These are phyloP conservation scores for Phlyctochytrium planicorne DNA, from an alignment of 192 early-diverging fungal genomes.

Conservation along the genomic window DNA sequence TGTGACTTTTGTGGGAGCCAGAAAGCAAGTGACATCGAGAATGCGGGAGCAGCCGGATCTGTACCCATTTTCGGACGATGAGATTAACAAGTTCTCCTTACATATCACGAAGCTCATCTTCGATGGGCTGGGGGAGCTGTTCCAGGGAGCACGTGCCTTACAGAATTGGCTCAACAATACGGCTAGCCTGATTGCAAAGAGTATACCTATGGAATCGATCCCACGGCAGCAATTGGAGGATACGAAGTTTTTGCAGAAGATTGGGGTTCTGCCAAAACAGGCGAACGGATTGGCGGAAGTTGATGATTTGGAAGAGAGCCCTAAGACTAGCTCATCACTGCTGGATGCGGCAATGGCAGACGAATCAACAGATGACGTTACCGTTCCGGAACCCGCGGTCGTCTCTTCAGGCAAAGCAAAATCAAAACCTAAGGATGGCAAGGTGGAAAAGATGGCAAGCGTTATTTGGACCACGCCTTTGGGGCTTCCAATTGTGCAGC, in stretches of 20 bases:
- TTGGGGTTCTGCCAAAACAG: constrained; percentile 37
- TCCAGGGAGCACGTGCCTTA: constrained; percentile 79
- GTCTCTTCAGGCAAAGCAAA: background rate
- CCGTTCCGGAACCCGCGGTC: constrained; percentile 26
- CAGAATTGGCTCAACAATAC: constrained; percentile 93
- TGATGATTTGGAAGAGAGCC: constrained; percentile 9
- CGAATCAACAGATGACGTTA: background rate
- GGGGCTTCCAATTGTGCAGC: constrained; percentile 91
- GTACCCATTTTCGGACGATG: constrained; percentile 63
- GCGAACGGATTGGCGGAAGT: constrained; percentile 2
- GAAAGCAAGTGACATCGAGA: constrained; percentile 79
- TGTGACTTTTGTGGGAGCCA: constrained; percentile 93
- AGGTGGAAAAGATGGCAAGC: constrained; percentile 62
- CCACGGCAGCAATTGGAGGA: constrained; percentile 44
- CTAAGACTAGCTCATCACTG: background rate
- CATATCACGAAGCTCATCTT: constrained; percentile 85
- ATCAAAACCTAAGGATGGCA: constrained; percentile 9
- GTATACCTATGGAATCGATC: constrained; percentile 57
- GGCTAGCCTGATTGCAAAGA: constrained; percentile 79
- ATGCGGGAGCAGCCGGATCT: constrained; percentile 63
- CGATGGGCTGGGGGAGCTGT: constrained; percentile 83
- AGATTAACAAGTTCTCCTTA: constrained; percentile 60
- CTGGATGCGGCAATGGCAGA: constrained; percentile 26
- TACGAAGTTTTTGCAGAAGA: constrained; percentile 24
- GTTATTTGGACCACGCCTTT: constrained; percentile 97